A percentile compares a stretch with the other conserved stretches of the same genome.
Evolutionary conservation across 2,329 filamentous ascomycete species (phyloP).

Genomic region (Nigrospora oryzae): DNA sequence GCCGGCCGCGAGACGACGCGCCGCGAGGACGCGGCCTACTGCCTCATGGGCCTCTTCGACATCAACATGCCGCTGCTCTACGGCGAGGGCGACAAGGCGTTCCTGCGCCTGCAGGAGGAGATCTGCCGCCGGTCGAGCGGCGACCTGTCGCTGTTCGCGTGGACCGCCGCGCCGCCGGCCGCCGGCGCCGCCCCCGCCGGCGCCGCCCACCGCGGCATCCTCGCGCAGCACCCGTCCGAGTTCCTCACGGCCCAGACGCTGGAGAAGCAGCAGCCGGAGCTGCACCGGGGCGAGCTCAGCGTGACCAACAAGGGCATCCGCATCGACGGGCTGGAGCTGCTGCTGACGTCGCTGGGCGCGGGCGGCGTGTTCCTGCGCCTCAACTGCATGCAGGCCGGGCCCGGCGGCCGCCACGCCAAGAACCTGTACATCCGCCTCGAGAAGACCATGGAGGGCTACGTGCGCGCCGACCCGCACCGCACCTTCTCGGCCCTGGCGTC

Average conservation of each 20-base stretch:
- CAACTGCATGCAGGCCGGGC: neutral
- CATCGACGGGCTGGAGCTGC: neutral
- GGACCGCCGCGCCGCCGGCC: neutral
- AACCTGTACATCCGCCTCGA: neutral
- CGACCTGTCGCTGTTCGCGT: neutral
- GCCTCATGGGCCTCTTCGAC: slow-evolving; percentile 46
- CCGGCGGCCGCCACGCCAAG: neutral
- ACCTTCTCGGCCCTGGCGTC: neutral
- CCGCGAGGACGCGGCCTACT: slow-evolving; percentile 16
- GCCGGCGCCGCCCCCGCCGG: neutral
- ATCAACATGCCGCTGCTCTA: slow-evolving; percentile 59
- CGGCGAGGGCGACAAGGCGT: slow-evolving; percentile 21
- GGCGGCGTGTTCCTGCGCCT: neutral
- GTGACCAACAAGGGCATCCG: slow-evolving; percentile 2
- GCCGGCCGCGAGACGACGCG: slow-evolving; percentile 5
- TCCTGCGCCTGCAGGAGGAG: slow-evolving; percentile 3
- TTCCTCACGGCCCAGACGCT: neutral
- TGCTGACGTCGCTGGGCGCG: neutral
- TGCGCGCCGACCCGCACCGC: neutral
- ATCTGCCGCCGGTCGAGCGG: slow-evolving; percentile 8
- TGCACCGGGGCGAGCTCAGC: neutral
- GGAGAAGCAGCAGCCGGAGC: neutral
- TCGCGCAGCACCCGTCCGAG: neutral
- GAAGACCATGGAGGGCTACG: slow-evolving; percentile 1
- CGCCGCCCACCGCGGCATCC: neutral